Evolutionary conservation across 2,329 filamentous ascomycete genomes (phyloP).

Genomic region (Penicillium brevicompactum): DNA sequence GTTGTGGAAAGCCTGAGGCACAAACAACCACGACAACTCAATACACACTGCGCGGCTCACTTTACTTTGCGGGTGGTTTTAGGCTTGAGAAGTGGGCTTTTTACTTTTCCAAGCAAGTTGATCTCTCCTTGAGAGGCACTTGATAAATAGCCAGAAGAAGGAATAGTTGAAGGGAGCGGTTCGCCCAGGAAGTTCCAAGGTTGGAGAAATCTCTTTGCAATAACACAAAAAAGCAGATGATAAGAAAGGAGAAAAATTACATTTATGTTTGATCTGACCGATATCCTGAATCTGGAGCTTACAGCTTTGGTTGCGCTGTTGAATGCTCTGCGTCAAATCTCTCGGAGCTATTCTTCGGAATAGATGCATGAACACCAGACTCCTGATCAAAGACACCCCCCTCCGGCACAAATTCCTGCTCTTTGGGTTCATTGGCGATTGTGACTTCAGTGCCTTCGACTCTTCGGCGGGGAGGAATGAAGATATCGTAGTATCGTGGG

Average conservation of each 20-base stretch:
- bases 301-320: neutral
- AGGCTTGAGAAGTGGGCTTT: too few relatives aligned
- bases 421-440: neutral
- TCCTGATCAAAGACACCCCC: neutral
- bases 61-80: too few relatives aligned
- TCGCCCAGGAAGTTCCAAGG: too few relatives aligned
- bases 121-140: too few relatives aligned
- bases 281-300: neutral
- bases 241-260: neutral
- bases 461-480: slow-evolving; percentile 52
- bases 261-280: neutral
- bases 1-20: too few relatives aligned
- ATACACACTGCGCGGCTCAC: too few relatives aligned
- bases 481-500: slow-evolving; percentile 57
- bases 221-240: too few relatives aligned
- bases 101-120: too few relatives aligned
- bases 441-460: slow-evolving; percentile 43
- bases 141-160: too few relatives aligned
- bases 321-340: neutral
- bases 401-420: neutral
- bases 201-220: too few relatives aligned
- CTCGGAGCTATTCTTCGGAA: neutral
- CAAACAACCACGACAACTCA: too few relatives aligned
- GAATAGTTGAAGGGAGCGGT: too few relatives aligned
- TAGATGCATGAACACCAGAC: neutral